Evolutionary conservation across 2,329 filamentous ascomycete species (phyloP).

Genomic region (Aureobasidium sp.): DNA sequence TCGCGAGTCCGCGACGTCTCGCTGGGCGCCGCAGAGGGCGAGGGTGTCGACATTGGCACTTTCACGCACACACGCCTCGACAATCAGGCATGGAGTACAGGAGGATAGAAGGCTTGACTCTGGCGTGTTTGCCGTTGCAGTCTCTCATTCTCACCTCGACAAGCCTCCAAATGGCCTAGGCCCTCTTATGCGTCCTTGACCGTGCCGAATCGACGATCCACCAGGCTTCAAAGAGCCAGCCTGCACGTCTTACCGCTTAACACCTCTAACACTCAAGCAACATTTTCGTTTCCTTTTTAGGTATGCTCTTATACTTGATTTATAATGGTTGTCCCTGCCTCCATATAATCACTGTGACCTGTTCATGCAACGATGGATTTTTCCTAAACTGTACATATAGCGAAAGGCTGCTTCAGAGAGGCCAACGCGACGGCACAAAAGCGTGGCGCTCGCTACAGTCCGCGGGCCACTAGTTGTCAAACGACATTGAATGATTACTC

Average conservation of each 20-base stretch:
- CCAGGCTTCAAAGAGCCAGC: neutral
- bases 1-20: slow-evolving; percentile 6
- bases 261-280: neutral
- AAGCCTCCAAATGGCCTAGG: neutral
- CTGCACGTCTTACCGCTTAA: neutral
- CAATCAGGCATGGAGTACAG: neutral
- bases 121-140: neutral
- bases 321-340: neutral
- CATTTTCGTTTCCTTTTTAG: too few species aligned
- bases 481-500: neutral
- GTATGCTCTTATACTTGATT: too few species aligned
- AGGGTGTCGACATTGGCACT: neutral
- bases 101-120: neutral
- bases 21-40: neutral
- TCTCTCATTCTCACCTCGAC: neutral
- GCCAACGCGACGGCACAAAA: too few species aligned
- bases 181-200: neutral
- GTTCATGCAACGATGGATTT: neutral
- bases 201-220: slow-evolving; percentile 1
- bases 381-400: too few species aligned
- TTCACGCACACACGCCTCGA: neutral
- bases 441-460: too few species aligned
- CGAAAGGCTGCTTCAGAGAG: too few species aligned
- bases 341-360: too few species aligned
- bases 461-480: too few species aligned